phyloP scores from a whole-genome alignment of 2,329 filamentous ascomycete genomes.

The Hysterium pulicare region DNA sequence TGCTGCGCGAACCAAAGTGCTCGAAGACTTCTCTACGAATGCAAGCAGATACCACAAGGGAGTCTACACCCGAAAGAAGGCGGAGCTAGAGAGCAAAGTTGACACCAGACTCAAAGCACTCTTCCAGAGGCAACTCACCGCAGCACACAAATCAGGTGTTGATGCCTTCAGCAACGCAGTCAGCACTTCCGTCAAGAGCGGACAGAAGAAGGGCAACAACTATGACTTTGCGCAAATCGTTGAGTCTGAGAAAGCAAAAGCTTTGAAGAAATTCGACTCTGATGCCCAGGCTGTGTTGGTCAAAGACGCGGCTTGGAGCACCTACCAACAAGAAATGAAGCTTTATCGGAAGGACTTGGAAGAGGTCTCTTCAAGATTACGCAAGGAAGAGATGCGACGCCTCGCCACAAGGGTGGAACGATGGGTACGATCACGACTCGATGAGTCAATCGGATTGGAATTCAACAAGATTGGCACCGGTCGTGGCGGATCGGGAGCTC shows the following conservation, averaged over 20 bases:
- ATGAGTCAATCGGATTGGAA: conserved; percentile 83
- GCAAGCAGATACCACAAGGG: conserved; percentile 96
- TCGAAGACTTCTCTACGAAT: conserved; percentile 84
- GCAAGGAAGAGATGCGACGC: conserved; percentile 94
- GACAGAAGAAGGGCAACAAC: conserved; percentile 83
- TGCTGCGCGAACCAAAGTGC: conserved; percentile 64
- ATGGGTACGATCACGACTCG: conserved; percentile 85
- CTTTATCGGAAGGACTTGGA: conserved; percentile 89
- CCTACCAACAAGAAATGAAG: conserved; percentile 74
- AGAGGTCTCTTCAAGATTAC: conserved; percentile 76
- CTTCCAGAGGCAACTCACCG: conserved; percentile 82
- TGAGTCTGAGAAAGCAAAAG: conserved; percentile 71
- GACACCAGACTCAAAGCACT: conserved; percentile 84
- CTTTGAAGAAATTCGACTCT: conserved; percentile 69
- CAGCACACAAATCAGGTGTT: conserved; percentile 86
- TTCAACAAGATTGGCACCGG: conserved; percentile 96
- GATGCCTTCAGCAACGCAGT: conserved; percentile 83
- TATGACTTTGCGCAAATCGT: conserved; percentile 98
- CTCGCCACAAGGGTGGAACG: conserved; percentile 87
- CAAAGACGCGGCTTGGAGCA: conserved; percentile 79
- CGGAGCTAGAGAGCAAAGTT: conserved; percentile 81
- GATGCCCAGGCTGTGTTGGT: conserved; percentile 74
- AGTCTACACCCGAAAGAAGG: conserved; percentile 81
- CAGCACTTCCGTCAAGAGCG: conserved; percentile 78
- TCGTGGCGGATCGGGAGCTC: conserved; percentile 74